A percentile compares a stretch with the other conserved stretches of the same genome.
These are phyloP conservation scores for Anethum foeniculum DNA, from an alignment of 140 eudicot species.

Conservation along the genomic window DNA sequence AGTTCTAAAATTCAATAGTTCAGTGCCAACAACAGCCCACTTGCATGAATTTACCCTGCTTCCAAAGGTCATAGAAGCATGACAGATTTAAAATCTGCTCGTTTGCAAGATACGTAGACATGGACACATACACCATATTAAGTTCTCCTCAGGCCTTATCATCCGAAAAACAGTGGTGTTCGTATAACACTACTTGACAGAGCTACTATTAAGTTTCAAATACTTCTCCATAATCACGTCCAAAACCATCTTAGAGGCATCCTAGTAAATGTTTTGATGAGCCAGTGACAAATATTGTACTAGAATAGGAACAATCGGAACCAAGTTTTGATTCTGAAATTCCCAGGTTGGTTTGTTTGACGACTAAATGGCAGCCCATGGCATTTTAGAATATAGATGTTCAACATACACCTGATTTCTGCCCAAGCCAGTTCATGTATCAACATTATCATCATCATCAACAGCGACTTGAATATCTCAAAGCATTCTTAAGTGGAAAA, in stretches of 20 bases:
- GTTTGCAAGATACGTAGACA: neutral
- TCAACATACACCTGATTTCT: neutral
- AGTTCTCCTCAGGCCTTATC: neutral
- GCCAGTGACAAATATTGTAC: neutral
- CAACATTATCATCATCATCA: neutral
- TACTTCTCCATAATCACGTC: neutral
- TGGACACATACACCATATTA: neutral
- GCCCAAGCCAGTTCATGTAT: neutral
- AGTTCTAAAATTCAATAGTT: neutral
- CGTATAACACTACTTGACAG: neutral
- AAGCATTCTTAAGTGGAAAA: neutral
- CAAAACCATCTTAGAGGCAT: no score
- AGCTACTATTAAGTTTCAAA: neutral
- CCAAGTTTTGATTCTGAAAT: neutral
- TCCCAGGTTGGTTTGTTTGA: neutral
- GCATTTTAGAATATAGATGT: no score
- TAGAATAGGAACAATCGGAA: neutral
- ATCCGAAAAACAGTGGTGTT: neutral
- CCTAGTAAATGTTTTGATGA: no score
- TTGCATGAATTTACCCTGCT: no score
- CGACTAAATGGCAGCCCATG: neutral
- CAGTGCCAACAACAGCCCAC: neutral
- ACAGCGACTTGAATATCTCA: neutral
- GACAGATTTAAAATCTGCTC: neutral
- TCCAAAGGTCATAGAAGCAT: neutral